These are phyloP conservation scores for Holtermannia corniformis DNA, from an alignment of 768 basidiomycete genomes.

Conservation along the genomic window DNA sequence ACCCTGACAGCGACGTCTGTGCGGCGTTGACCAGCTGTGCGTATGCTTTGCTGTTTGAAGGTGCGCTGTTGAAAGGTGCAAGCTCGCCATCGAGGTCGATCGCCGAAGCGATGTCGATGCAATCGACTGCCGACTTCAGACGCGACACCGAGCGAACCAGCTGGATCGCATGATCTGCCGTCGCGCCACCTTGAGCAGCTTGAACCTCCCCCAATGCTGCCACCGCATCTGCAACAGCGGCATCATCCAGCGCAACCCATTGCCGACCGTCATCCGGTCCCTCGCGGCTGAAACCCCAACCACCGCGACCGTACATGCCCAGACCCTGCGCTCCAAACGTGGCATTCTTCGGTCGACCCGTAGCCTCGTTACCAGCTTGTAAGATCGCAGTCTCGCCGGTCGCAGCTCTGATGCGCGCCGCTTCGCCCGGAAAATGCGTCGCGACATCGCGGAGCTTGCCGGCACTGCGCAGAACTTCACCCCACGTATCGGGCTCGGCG, in stretches of 20 bases:
- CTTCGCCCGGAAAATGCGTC: slow-evolving; percentile 10
- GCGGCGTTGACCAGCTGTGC: slow-evolving; percentile 24
- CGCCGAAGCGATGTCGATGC: slow-evolving; percentile 31
- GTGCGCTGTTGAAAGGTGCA: slow-evolving; percentile 2
- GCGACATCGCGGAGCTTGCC: slow-evolving; percentile 25
- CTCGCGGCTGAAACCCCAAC: slow-evolving; percentile 21
- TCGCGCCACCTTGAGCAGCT: not conserved
- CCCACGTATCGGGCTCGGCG: slow-evolving; percentile 23
- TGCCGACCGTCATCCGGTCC: slow-evolving; percentile 5
- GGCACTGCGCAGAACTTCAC: slow-evolving; percentile 26
- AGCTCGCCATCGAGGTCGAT: slow-evolving; percentile 38
- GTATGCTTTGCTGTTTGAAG: slow-evolving; percentile 18
- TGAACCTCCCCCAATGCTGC: not conserved
- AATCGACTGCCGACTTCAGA: slow-evolving; percentile 4
- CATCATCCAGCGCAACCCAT: slow-evolving; percentile 15
- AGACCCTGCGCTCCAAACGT: not conserved
- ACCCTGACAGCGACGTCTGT: slow-evolving; percentile 14
- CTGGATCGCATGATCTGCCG: not conserved
- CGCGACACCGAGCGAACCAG: slow-evolving; percentile 12
- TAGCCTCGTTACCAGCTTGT: not conserved
- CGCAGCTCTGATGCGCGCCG: not conserved
- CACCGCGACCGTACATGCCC: slow-evolving; percentile 7
- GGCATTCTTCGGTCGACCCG: not conserved
- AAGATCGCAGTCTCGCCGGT: not conserved
- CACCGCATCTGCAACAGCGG: slow-evolving; percentile 11